phyloP scores from a whole-genome alignment of 495 filamentous ascomycete species.

The Xylaria longipes region DNA sequence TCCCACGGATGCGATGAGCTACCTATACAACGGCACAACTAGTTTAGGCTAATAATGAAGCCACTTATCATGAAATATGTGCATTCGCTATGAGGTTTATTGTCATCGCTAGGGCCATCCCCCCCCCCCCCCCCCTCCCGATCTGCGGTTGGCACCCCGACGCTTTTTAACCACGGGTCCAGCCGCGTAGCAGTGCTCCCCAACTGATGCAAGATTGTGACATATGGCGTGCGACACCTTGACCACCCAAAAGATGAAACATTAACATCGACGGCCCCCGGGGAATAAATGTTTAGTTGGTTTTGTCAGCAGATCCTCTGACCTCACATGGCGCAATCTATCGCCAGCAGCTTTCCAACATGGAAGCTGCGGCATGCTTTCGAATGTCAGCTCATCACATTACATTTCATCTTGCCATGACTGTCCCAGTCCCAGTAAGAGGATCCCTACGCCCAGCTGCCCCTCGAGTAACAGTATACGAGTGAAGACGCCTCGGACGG shows the following conservation, averaged over 20 bases:
- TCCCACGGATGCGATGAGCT: not conserved
- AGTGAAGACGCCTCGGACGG: not conserved
- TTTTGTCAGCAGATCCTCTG: slow-evolving; percentile 24
- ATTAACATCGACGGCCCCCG: slow-evolving; percentile 7
- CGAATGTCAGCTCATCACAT: not conserved
- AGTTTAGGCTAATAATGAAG: not conserved
- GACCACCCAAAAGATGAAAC: slow-evolving; percentile 21
- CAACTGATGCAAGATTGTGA: slow-evolving; percentile 25
- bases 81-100: not conserved
- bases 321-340: slow-evolving; percentile 27
- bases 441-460: not conserved
- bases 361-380: not conserved
- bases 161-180: not conserved
- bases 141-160: not conserved
- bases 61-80: not conserved
- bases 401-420: not conserved
- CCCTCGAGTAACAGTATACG: not conserved
- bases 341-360: slow-evolving; percentile 10
- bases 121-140: not conserved
- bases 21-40: not conserved
- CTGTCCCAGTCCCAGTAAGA: not conserved
- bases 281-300: slow-evolving; percentile 5
- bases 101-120: not conserved
- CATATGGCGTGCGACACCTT: slow-evolving; percentile 25
- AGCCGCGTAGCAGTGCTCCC: not conserved